These are phyloP conservation scores for Pseudoscleropodium purum DNA, from an alignment of 225 moss, liverwort and hornwort genomes.

Conservation along the genomic window DNA sequence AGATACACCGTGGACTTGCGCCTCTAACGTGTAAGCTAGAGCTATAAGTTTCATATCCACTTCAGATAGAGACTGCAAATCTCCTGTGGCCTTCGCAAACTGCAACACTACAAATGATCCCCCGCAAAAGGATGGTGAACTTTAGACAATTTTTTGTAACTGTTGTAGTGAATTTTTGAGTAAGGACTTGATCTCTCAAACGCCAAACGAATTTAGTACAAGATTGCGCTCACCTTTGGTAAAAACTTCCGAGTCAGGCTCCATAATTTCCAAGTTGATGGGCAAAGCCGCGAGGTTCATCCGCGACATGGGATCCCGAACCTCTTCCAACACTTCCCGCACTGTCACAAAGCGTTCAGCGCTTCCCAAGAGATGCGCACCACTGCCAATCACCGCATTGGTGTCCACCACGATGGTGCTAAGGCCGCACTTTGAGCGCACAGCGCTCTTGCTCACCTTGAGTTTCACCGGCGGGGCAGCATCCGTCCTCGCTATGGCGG, in stretches of 20 bases:
- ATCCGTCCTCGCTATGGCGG: slow-evolving; percentile 77
- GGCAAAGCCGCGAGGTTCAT: slow-evolving; percentile 78
- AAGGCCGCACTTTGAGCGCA: slow-evolving; percentile 64
- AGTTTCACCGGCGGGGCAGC: slow-evolving; percentile 35
- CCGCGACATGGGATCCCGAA: slow-evolving; percentile 79
- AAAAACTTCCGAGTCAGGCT: slow-evolving; percentile 68
- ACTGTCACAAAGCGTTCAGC: slow-evolving; percentile 79
- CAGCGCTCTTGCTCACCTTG: slow-evolving; percentile 27
- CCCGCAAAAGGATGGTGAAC: neutral
- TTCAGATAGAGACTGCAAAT: slow-evolving; percentile 72
- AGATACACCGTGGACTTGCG: slow-evolving; percentile 61
- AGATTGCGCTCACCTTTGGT: slow-evolving; percentile 32
- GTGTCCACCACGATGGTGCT: slow-evolving; percentile 83
- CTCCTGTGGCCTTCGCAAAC: slow-evolving; percentile 88
- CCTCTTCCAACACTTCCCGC: slow-evolving; percentile 75
- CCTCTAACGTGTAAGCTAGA: slow-evolving; percentile 65
- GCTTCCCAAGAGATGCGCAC: slow-evolving; percentile 47
- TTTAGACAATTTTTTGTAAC: neutral
- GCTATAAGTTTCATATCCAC: slow-evolving; percentile 90
- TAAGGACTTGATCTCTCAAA: neutral
- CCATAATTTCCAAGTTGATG: slow-evolving; percentile 54
- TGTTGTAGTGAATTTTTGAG: neutral
- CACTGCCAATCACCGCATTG: slow-evolving; percentile 77
- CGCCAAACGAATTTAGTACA: neutral
- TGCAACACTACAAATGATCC: slow-evolving; percentile 47